Base-by-base conservation (phyloP, 441 rosid genomes). In the Melastoma candidum region DNA sequence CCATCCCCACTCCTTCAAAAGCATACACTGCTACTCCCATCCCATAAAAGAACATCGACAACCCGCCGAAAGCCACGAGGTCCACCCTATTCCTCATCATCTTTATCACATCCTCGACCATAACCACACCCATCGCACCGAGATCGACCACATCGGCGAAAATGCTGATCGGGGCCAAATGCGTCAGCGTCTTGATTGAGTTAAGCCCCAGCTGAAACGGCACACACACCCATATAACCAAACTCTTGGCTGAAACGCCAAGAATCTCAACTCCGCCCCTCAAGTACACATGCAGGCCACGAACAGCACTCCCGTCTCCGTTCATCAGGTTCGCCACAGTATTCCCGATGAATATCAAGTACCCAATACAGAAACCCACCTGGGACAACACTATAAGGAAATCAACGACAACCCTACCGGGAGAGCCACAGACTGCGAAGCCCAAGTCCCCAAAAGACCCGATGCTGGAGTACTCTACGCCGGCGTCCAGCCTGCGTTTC, bases 111-210 rank as follows among this genome's bases (percentile, higher is more conserved):
- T 84, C 94, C 65, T 84, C 76, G 1, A 75, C 74, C 59, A 89
- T 63, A 10, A 82, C 94, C 13, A 84, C 78, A 0, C 69, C 88
- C 85, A 80, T 82, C 1, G 95, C 84, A 22, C 77, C 90, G 1
- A 86, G 67, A 73, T 84, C 95, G 52, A 86, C 88, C 46, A 82
- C 57, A 67, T 89, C 95, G 4, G 97, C 94, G 45, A 89, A 86
- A 11, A 89, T 86, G 54, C 95, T 86, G 61, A 86, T 46, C 44
- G 95, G 97, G 0, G 97, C 97, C 64, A 84, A 58, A 64, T 82
- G 86, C 62, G 97, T 84, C 47, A 89, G 65, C 2, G 83, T 74
- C 43, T 79, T 63, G 14, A 86, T 68, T 2, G 90, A 86, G 70
- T 77, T 89, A 26, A 86, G 57, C 7, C 86, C 95, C 17, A 89